These are phyloP conservation scores for Discostella stelligera DNA, from an alignment of 352 stramenopile species.

Conservation along the genomic window DNA sequence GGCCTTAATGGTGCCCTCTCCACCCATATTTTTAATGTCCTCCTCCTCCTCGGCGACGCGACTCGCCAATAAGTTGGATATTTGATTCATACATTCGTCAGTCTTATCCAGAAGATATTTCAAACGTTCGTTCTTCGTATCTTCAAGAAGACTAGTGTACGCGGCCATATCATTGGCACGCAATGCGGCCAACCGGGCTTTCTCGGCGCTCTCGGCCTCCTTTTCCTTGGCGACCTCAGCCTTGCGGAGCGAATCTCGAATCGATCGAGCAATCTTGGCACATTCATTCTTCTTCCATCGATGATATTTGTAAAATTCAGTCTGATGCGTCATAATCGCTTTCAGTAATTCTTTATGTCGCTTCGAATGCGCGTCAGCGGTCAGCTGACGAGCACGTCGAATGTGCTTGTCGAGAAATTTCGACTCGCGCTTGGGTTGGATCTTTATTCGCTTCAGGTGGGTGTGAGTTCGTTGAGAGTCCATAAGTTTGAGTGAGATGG, in stretches of 20 bases:
- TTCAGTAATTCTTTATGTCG: constrained; percentile 77
- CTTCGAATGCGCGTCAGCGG: constrained; percentile 63
- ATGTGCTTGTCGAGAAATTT: constrained; percentile 74
- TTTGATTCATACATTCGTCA: constrained; percentile 94
- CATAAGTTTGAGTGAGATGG: constrained; percentile 47
- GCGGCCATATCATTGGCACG: constrained; percentile 94
- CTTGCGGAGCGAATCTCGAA: constrained; percentile 73
- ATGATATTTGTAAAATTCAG: constrained; percentile 81
- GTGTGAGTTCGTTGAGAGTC: constrained; percentile 15
- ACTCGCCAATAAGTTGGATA: constrained; percentile 90
- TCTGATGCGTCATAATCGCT: constrained; percentile 60
- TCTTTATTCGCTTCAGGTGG: constrained; percentile 68
- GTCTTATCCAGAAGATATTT: constrained; percentile 95
- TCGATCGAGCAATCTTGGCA: constrained; percentile 54
- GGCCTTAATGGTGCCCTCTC: constrained; percentile 35
- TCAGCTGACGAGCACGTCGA: constrained; percentile 58
- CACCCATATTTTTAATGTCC: constrained; percentile 50
- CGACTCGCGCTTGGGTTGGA: constrained; percentile 73
- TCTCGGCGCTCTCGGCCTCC: constrained; percentile 61
- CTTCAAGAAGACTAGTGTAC: constrained; percentile 94
- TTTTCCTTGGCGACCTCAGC: constrained; percentile 75
- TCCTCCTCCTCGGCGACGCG: constrained; percentile 75
- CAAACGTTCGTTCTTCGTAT: constrained; percentile 96
- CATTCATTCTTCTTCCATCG: constrained; percentile 61
- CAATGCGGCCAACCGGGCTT: constrained; percentile 72